Evolutionary conservation across 192 early-diverging fungal species (phyloP), one percentile per base, ranked within the genome.

Genomic region (Endogone sp.): DNA sequence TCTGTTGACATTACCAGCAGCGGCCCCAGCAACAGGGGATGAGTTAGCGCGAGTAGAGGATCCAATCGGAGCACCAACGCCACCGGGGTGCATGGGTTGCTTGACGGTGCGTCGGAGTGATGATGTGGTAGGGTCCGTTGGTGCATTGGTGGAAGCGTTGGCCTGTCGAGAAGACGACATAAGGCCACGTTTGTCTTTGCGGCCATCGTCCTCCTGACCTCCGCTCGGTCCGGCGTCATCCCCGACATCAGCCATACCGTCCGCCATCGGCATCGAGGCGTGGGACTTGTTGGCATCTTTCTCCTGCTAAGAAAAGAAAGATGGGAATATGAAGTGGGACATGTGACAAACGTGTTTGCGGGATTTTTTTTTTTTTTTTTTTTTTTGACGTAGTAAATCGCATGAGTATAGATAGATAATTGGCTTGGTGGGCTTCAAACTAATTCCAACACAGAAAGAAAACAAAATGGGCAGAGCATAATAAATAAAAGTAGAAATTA

Each of bases 271-370:
- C 37, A 71, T 58, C 27, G 63, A 23, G 10, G 25, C 27, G 59
- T 71, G 64, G 4, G 32, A 29, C 59, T 66, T 64, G 29, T 63
- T 71, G 16, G 69, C 69, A 23, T 71, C 71, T 67, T 72, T 72
- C 37, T 72, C 71, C 71, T 72, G 55, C 23, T 59, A 13, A 27
- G 8, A 30, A 25, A 32, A 23, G 16, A 24, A 63, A 63, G 25
- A 22, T 22, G 2, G 29, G 26, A 26, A 26, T 67, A 67, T 23
- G 13, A 67, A 60, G 9, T 58, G 4, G 32, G 13, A 57, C 22
- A 22, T 28, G 4, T 23, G 13, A 27, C 22, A 21, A 67, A 59
- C 29, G n/a, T n/a, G n/a, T n/a, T n/a, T n/a, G n/a, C n/a, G n/a
- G n/a, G n/a, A n/a, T n/a, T n/a, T n/a, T n/a, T n/a, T n/a, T n/a